A percentile compares a stretch with the other conserved stretches of the same genome.
Conservation (phyloP, 306 rosid genomes). For the Benincasa hispida region DNA sequence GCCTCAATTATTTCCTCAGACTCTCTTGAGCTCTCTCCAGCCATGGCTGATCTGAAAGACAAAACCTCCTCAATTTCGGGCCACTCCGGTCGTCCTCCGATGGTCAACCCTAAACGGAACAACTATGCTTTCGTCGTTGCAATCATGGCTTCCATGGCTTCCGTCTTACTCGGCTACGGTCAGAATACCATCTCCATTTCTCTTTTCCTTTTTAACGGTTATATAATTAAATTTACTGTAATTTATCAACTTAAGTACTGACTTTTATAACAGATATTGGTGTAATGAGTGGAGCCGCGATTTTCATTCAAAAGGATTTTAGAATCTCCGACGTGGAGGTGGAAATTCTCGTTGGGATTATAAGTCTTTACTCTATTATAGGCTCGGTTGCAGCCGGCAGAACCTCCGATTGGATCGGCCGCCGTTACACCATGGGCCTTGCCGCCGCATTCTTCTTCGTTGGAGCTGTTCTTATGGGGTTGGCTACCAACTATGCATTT, state of each 20-base stretch:
- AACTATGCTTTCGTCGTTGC: constrained; percentile 54
- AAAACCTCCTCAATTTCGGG: constrained; percentile 10
- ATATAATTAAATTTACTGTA: no score
- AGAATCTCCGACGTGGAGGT: constrained; percentile 31
- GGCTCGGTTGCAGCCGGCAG: constrained; percentile 65
- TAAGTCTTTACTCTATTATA: constrained; percentile 52
- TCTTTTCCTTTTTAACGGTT: no score
- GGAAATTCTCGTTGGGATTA: constrained; percentile 55
- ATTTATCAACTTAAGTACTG: no score
- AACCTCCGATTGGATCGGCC: constrained; percentile 89
- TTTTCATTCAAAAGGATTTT: constrained; percentile 46
- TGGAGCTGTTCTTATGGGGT: constrained; percentile 77
- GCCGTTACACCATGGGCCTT: constrained; percentile 63
- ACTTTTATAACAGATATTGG: constrained; percentile 56
- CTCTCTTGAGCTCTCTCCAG: neutral
- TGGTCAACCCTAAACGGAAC: constrained; percentile 27
- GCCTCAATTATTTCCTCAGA: neutral
- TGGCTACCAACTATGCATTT: constrained; percentile 57
- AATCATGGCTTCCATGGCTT: constrained; percentile 9
- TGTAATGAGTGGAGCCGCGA: constrained; percentile 83
- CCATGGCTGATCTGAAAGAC: constrained; percentile 26
- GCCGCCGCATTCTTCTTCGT: constrained; percentile 50
- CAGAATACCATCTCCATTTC: neutral
- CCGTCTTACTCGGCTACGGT: constrained; percentile 2
- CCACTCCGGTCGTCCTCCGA: constrained; percentile 23